Conservation (phyloP, 306 rosid species). For the Echinosophora koreensis region DNA sequence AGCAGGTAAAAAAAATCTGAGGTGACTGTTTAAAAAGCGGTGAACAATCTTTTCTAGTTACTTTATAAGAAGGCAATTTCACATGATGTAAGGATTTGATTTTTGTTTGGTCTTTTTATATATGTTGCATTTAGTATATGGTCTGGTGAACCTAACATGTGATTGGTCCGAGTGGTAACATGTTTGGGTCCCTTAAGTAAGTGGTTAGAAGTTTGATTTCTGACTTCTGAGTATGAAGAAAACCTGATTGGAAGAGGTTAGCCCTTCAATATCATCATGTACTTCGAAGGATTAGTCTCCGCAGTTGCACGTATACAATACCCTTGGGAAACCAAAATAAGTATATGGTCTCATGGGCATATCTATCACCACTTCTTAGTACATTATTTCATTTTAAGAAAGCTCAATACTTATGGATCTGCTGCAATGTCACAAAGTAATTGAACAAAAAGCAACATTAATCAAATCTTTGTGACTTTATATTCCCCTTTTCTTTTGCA, state of each 20-base stretch:
- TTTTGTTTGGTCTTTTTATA: neutral
- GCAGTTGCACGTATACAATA: too few species aligned
- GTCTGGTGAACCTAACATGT: neutral
- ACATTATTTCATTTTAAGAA: conserved; percentile 8
- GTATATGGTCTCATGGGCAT: neutral
- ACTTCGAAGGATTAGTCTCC: too few species aligned
- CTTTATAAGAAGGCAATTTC: conserved; percentile 35
- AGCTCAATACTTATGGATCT: conserved; percentile 9
- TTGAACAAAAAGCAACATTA: conserved; percentile 34
- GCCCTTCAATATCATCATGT: too few species aligned
- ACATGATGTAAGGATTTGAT: conserved; percentile 3
- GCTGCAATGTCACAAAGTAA: conserved; percentile 21
- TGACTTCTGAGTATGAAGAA: too few species aligned
- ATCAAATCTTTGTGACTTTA: conserved; percentile 48
- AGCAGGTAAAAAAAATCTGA: neutral
- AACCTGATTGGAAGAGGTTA: too few species aligned
- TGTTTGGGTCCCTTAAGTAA: too few species aligned
- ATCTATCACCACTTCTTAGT: neutral
- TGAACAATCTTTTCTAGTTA: conserved; percentile 31
- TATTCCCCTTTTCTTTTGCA: conserved; percentile 45
- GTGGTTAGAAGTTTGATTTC: too few species aligned
- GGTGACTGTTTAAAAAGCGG: neutral
- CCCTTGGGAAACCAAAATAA: neutral
- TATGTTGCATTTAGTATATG: conserved; percentile 5
- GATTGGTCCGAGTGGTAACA: too few species aligned